Evolutionary conservation across 2,329 filamentous ascomycete species (phyloP), one percentile per base, ranked within the genome.

Genomic region (Corniculantispora saksenae): DNA sequence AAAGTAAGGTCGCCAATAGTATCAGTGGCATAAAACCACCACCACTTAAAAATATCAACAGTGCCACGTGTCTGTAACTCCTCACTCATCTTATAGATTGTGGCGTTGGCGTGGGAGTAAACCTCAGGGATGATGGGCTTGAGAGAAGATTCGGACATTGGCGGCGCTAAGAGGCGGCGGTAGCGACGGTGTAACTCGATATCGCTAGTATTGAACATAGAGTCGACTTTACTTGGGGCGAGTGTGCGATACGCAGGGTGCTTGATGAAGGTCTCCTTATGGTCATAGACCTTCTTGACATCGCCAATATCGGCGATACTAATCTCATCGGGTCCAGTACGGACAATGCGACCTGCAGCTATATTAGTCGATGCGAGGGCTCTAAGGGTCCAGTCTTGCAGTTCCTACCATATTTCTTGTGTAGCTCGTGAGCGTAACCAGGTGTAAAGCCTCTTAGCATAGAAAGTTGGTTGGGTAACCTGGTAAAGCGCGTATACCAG

Each of bases 1-100:
- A 88, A 87, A 1, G 75, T 80, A 6, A 88, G 71, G 58, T 86
- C 78, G 0, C 80, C 83, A 58, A 86, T 83, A 1, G 85, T 73
- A 69, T 88, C 85, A 0, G 83, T 84, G 0, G 83, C 73, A 77
- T 86, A 80, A 60, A 84, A 85, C 7, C 80, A 71, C 74, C 78
- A 83, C 84, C 84, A 87, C 64, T 85, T 84, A 64, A 79, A 77
- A 0, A 86, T 72, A 66, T 88, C 83, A 0, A 74, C 76, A 0
- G 66, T 72, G 0, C 80, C 77, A 0, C 71, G 70, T 0, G 64
- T 59, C 21, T 72, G 63, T 66, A 80, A 77, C 56, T 86, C 83
- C n/a, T 79, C 72, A 0, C 66, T 70, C 25, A 87, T 85, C 55
- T 73, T 75, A 2, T 76, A 38, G 1, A 86, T 75, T 0, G 82